Evolutionary conservation across 2,329 filamentous ascomycete genomes (phyloP).

Genomic region (Trichoderma sp.): DNA sequence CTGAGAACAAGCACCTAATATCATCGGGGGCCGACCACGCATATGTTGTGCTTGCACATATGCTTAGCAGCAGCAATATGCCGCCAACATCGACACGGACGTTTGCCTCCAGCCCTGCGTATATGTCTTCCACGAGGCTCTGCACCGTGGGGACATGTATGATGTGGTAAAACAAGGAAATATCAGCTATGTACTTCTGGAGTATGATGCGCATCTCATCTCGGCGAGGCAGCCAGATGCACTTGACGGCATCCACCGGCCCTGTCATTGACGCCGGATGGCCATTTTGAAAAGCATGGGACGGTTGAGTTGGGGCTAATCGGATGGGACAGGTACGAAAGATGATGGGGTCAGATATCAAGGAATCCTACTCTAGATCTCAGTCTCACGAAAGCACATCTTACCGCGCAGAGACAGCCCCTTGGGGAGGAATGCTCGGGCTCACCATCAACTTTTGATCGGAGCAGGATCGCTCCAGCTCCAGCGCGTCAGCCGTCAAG

Average conservation of each 20-base stretch:
- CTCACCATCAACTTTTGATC: slow-evolving; percentile 32
- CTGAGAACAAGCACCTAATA: slow-evolving; percentile 27
- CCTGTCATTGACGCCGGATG: slow-evolving; percentile 24
- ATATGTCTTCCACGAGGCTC: slow-evolving; percentile 31
- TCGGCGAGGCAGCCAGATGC: slow-evolving; percentile 35
- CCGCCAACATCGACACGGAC: slow-evolving; percentile 26
- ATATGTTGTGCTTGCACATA: slow-evolving; percentile 33
- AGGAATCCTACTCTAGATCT: slow-evolving; percentile 28
- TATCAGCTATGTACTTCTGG: slow-evolving; percentile 31
- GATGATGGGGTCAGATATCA: slow-evolving; percentile 31
- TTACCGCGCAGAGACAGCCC: slow-evolving; percentile 11
- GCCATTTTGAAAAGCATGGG: slow-evolving; percentile 32
- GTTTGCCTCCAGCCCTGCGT: slow-evolving; percentile 30
- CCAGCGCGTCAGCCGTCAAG: slow-evolving; percentile 35
- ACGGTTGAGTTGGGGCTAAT: slow-evolving; percentile 33
- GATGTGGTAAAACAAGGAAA: slow-evolving; percentile 35
- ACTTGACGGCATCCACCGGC: slow-evolving; percentile 31
- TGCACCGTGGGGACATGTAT: slow-evolving; percentile 31
- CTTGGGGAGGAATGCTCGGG: slow-evolving; percentile 5
- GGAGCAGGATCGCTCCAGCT: slow-evolving; percentile 33
- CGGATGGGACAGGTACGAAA: slow-evolving; percentile 36
- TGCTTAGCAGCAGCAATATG: slow-evolving; percentile 30
- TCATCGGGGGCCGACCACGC: slow-evolving; percentile 33
- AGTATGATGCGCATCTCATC: slow-evolving; percentile 32
- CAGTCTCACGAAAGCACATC: slow-evolving; percentile 10